A percentile compares a stretch with the other conserved stretches of the same genome.
Conservation (phyloP, 2,329 filamentous ascomycete species). For the Neopestalotiopsis sp. region DNA sequence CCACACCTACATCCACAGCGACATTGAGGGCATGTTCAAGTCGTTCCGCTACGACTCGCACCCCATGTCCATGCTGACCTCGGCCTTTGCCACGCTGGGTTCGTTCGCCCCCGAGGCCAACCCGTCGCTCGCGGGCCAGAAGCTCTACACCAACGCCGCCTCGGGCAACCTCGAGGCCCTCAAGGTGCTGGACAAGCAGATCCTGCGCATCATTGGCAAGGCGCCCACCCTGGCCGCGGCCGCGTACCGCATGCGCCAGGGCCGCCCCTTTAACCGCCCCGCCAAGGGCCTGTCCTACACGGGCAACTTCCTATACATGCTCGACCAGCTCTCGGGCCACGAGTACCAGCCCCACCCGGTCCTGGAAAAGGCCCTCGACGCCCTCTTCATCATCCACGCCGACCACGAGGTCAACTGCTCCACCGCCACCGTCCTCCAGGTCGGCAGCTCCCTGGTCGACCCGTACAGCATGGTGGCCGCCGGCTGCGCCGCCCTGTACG, state of each 20-base stretch:
- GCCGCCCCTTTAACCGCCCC: slow-evolving; percentile 55
- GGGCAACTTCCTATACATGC: slow-evolving; percentile 60
- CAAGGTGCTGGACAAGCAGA: slow-evolving; percentile 54
- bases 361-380: slow-evolving; percentile 55
- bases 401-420: slow-evolving; percentile 66
- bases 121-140: slow-evolving; percentile 53
- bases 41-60: slow-evolving; percentile 57
- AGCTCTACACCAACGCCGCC: slow-evolving; percentile 53
- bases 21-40: slow-evolving; percentile 56
- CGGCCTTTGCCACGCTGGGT: slow-evolving; percentile 53
- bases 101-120: slow-evolving; percentile 56
- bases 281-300: slow-evolving; percentile 54
- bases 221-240: slow-evolving; percentile 55
- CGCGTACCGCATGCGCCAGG: slow-evolving; percentile 57
- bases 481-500: slow-evolving; percentile 58
- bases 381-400: slow-evolving; percentile 59
- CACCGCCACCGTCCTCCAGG: slow-evolving; percentile 60
- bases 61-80: slow-evolving; percentile 57
- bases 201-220: slow-evolving; percentile 57
- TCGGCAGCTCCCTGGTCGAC: slow-evolving; percentile 60
- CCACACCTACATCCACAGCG: slow-evolving; percentile 54
- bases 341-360: slow-evolving; percentile 54
- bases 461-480: slow-evolving; percentile 59
- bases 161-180: slow-evolving; percentile 45
- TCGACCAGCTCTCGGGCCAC: slow-evolving; percentile 53